phyloP scores from a whole-genome alignment of 306 rosid genomes.

The Cucurbita pepo region DNA sequence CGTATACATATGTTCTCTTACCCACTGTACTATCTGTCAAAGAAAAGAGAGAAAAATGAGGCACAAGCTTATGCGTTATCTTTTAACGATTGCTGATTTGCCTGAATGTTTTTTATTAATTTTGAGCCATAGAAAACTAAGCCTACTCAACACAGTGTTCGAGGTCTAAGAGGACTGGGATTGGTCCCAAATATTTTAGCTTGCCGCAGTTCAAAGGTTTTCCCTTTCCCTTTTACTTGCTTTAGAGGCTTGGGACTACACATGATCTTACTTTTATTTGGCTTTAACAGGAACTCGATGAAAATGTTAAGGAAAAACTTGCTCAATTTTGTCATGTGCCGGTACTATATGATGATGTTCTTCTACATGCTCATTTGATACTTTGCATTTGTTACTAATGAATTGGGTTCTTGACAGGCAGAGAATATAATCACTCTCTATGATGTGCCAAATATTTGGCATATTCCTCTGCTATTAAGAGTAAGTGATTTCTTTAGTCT shows the following conservation, averaged over 20 bases:
- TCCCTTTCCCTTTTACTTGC: neutral
- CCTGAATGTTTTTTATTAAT: neutral
- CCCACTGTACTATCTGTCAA: neutral
- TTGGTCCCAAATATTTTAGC: conserved; percentile 33
- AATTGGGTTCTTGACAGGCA: conserved; percentile 29
- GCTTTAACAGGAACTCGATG: conserved; percentile 47
- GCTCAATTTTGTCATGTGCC: conserved; percentile 94
- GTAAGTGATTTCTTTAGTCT: conserved; percentile 22
- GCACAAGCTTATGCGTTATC: neutral
- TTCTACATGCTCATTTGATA: neutral
- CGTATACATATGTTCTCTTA: neutral
- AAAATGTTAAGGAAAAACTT: conserved; percentile 61
- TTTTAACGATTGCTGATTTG: neutral
- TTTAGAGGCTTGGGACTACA: neutral
- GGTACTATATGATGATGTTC: conserved; percentile 23
- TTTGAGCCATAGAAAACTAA: conserved; percentile 27
- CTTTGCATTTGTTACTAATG: conserved; percentile 3
- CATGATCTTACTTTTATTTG: neutral
- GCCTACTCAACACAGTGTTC: conserved; percentile 40
- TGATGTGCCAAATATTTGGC: conserved; percentile 97
- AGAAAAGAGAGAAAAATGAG: neutral
- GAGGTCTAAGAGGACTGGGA: conserved; percentile 31
- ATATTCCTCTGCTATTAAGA: conserved; percentile 71
- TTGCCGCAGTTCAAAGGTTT: conserved; percentile 39
- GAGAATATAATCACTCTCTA: conserved; percentile 68